A percentile compares a stretch with the other conserved stretches of the same genome.
Evolutionary conservation across 2,329 filamentous ascomycete genomes (phyloP).

Genomic region (Trichoderma guizhouense): DNA sequence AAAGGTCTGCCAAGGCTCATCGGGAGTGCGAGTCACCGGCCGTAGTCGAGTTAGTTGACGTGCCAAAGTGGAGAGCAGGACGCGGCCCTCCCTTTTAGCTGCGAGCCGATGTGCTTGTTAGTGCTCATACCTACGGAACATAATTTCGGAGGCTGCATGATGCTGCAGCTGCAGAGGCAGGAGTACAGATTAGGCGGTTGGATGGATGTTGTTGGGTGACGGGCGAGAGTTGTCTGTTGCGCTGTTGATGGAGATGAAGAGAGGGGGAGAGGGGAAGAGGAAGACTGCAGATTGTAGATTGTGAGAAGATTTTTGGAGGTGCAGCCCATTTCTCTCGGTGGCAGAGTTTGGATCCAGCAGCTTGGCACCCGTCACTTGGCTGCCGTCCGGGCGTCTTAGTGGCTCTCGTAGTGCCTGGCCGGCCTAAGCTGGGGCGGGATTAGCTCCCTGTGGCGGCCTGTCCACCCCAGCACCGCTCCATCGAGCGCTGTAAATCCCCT

Average conservation of each 20-base stretch:
- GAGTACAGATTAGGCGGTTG: not conserved
- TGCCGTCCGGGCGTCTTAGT: not conserved
- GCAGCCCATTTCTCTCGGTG: not conserved
- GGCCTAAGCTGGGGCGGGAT: not conserved
- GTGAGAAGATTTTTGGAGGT: not conserved
- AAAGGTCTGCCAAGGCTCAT: not conserved
- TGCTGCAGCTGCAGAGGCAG: not conserved
- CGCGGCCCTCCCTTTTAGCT: conserved; percentile 7
- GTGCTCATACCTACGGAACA: not conserved
- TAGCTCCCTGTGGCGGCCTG: not conserved
- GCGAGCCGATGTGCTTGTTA: not conserved
- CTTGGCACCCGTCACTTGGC: not conserved
- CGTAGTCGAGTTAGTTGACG: not conserved
- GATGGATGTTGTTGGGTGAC: not conserved
- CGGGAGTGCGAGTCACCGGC: not conserved
- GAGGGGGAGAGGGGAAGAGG: not conserved
- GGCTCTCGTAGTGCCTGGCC: not conserved
- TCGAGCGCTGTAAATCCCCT: conserved; percentile 12
- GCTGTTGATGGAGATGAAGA: not conserved
- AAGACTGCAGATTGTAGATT: not conserved
- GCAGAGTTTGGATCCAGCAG: not conserved
- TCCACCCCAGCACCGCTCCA: not conserved
- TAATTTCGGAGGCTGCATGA: not conserved
- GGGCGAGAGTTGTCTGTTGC: not conserved
- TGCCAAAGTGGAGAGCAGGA: conserved; percentile 4